Conservation (phyloP, 164 flowering plant species). For the Vitis riparia region DNA sequence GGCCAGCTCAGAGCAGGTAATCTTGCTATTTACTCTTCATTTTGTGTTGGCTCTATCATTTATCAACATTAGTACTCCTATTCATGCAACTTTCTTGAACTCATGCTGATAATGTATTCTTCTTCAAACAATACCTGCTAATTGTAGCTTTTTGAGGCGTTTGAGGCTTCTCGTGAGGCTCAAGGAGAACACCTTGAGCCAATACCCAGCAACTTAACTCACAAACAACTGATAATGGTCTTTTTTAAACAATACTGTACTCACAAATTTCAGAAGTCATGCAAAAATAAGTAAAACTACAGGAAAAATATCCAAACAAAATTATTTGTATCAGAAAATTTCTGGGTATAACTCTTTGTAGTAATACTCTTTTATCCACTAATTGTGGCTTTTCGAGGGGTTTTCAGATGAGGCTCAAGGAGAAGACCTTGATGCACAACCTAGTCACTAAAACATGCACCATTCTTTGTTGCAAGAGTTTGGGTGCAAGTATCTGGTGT, state of each 20-base stretch:
- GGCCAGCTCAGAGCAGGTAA: conserved; percentile 98
- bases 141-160: not conserved
- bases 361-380: no score
- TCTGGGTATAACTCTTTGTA: no score
- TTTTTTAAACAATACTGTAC: no score
- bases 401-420: no score
- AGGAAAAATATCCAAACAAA: no score
- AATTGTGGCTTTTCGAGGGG: no score
- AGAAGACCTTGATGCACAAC: no score
- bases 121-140: not conserved
- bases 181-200: not conserved
- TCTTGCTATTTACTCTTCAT: not conserved
- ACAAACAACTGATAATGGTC: not conserved
- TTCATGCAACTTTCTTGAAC: not conserved
- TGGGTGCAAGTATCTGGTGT: not conserved
- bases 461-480: not conserved
- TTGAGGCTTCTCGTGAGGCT: not conserved
- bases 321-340: no score
- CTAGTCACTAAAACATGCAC: no score
- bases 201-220: not conserved
- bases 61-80: no score
- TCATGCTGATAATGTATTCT: not conserved
- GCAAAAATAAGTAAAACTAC: no score
- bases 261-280: no score
- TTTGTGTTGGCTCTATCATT: not conserved